Conservation (phyloP, 2,329 filamentous ascomycete species). For the Calonectria naviculata region DNA sequence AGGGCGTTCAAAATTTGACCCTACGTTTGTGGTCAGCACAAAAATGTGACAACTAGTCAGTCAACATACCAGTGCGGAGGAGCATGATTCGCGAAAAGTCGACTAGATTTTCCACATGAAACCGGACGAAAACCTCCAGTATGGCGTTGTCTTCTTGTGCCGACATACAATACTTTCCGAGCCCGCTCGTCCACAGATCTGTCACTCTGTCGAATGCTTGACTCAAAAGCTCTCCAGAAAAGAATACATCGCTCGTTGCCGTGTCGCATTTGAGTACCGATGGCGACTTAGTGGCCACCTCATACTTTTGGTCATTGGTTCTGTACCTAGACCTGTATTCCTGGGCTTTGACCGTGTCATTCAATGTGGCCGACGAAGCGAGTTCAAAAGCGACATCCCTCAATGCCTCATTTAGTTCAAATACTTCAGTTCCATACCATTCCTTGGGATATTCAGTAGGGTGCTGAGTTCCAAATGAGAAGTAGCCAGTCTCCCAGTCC, state of each 20-base stretch:
- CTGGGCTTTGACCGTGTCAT: conserved; percentile 12
- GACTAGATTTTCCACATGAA: conserved; percentile 16
- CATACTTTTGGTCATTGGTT: neutral
- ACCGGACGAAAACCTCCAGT: conserved; percentile 16
- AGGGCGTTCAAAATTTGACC: conserved; percentile 31
- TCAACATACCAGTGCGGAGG: conserved; percentile 12
- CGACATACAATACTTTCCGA: conserved; percentile 27
- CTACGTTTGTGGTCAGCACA: neutral
- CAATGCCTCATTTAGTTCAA: conserved; percentile 26
- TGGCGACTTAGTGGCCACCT: conserved; percentile 12
- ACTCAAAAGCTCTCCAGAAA: conserved; percentile 15
- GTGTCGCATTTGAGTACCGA: conserved; percentile 21
- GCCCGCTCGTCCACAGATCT: conserved; percentile 19
- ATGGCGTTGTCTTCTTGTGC: conserved; percentile 29
- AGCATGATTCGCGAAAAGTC: conserved; percentile 29
- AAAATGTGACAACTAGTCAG: neutral
- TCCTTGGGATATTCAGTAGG: conserved; percentile 21
- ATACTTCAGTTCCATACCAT: conserved; percentile 28
- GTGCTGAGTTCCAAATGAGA: conserved; percentile 22
- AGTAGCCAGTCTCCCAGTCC: conserved; percentile 24
- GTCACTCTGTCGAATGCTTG: conserved; percentile 20
- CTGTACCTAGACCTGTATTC: conserved; percentile 20
- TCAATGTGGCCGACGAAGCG: conserved; percentile 12
- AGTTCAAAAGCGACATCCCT: conserved; percentile 17
- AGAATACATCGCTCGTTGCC: conserved; percentile 22